Evolutionary conservation across 2,329 filamentous ascomycete species (phyloP).

Genomic region (Coleophoma eucalyptorum): DNA sequence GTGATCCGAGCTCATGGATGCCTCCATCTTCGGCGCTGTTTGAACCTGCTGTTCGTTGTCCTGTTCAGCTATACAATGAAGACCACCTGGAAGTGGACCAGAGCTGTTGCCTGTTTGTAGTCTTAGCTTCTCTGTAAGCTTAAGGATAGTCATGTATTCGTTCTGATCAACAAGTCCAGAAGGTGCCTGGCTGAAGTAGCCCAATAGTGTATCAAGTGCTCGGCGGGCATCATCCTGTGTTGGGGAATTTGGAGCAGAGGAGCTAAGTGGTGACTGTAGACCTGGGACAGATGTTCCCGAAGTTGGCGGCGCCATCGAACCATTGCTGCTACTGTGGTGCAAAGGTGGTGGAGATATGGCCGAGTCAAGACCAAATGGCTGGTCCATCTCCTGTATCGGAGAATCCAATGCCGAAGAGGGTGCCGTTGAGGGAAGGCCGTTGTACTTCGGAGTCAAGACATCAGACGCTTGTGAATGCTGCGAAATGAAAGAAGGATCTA

Average conservation of each 20-base stretch:
- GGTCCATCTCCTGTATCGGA: conserved; percentile 41
- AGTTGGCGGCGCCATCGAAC: conserved; percentile 39
- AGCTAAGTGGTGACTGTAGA: conserved; percentile 41
- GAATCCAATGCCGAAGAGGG: conserved; percentile 44
- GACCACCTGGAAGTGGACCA: conserved; percentile 32
- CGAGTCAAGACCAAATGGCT: conserved; percentile 28
- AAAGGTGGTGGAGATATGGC: conserved; percentile 38
- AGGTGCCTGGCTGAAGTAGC: conserved; percentile 69
- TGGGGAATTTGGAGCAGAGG: conserved; percentile 57
- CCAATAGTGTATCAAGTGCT: conserved; percentile 77
- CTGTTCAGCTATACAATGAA: conserved; percentile 30
- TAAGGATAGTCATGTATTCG: conserved; percentile 74
- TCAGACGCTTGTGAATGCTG: conserved; percentile 44
- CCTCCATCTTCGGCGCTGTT: conserved; percentile 26
- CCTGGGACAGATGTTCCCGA: conserved; percentile 30
- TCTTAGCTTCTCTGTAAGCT: conserved; percentile 81
- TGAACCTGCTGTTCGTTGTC: conserved; percentile 17
- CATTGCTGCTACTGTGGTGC: conserved; percentile 48
- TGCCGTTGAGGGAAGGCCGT: conserved; percentile 26
- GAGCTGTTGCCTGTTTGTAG: conserved; percentile 44
- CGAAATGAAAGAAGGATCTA: conserved; percentile 50
- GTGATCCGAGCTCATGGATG: conserved; percentile 22
- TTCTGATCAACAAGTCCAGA: conserved; percentile 68
- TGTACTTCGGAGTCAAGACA: conserved; percentile 49
- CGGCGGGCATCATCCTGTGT: conserved; percentile 82